Evolutionary conservation across 805 yeast species (phyloP), one percentile per base, ranked within the genome.

Genomic region (Myxozyma mucilagina): DNA sequence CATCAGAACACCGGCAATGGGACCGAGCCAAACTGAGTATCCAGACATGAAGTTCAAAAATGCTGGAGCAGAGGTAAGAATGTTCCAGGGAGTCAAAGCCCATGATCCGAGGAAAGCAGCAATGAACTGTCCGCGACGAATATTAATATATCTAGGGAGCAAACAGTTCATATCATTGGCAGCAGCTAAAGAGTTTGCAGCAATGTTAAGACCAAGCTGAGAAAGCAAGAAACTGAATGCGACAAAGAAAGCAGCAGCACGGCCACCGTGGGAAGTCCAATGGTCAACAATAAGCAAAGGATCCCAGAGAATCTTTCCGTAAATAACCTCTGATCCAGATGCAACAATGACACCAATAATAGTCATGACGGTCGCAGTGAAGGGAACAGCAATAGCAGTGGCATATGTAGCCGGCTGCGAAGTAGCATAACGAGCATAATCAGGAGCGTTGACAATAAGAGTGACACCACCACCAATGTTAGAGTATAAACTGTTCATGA

Each of bases 81-180:
- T 70, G 41, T 70, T 70, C 82, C 82, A 79, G 10, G 82, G 82
- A 60, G 75, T 76, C 35, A 73, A 65, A n/a, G 70, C 71, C 72
- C 76, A 72, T 34, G 76, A 72, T 18, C 65, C 65, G 2, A 77
- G 67, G 51, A 76, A 67, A 4, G 78, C 71, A 24, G 74, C 64
- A 48, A 70, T 54, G 59, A 56, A 61, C 55, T 59, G 62, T 20
- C 85, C 86, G 47, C 83, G 71, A 47, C 73, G 71, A 53, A 80
- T 73, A 64, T 77, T 77, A 62, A 80, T 68, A 61, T 74, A 78
- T 57, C 73, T 71, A 16, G 83, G 83, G 52, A 76, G 73, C 61
- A 82, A 65, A 57, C 80, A 84, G 31, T 82, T 78, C 64, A 82
- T 66, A 62, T 81, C 84, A 74, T 80, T 82, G 16, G 83, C 84